phyloP scores from a whole-genome alignment of 768 basidiomycete genomes.

The Rubroboletus pulcherrimus region DNA sequence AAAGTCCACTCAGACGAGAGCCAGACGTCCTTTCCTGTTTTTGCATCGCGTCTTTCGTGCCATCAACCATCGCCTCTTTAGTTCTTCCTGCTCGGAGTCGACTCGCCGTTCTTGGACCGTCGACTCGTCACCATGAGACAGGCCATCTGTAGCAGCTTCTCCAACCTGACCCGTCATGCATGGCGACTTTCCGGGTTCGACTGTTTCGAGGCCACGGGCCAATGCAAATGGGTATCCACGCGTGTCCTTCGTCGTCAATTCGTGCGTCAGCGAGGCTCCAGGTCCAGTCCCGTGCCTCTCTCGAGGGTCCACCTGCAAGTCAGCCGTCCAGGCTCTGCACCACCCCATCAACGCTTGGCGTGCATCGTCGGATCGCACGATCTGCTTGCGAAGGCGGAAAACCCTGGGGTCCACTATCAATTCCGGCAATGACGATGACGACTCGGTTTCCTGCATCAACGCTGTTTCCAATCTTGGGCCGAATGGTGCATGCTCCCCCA shows the following conservation, averaged over 20 bases:
- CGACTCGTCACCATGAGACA: background rate
- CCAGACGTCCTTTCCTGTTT: background rate
- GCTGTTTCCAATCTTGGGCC: background rate
- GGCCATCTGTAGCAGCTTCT: background rate
- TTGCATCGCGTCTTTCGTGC: slow-evolving; percentile 1
- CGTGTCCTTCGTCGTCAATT: background rate
- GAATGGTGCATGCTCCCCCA: background rate
- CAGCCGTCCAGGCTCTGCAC: slow-evolving; percentile 3
- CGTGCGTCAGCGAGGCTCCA: background rate
- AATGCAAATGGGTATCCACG: background rate
- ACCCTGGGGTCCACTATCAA: slow-evolving; percentile 12
- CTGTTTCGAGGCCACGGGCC: no score
- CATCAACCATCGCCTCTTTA: slow-evolving; percentile 5
- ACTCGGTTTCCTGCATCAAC: background rate
- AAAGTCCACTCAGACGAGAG: background rate
- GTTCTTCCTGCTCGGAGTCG: slow-evolving; percentile 7
- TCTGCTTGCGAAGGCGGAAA: slow-evolving; percentile 1
- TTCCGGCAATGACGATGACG: background rate
- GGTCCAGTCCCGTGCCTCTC: background rate
- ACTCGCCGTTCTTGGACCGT: background rate
- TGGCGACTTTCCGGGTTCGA: background rate
- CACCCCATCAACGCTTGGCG: slow-evolving; percentile 9
- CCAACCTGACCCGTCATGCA: background rate
- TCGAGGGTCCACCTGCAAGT: background rate
- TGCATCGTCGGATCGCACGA: slow-evolving; percentile 3